Evolutionary conservation across 2,329 filamentous ascomycete species (phyloP), one percentile per base, ranked within the genome.

Genomic region (Truncatella angustata): DNA sequence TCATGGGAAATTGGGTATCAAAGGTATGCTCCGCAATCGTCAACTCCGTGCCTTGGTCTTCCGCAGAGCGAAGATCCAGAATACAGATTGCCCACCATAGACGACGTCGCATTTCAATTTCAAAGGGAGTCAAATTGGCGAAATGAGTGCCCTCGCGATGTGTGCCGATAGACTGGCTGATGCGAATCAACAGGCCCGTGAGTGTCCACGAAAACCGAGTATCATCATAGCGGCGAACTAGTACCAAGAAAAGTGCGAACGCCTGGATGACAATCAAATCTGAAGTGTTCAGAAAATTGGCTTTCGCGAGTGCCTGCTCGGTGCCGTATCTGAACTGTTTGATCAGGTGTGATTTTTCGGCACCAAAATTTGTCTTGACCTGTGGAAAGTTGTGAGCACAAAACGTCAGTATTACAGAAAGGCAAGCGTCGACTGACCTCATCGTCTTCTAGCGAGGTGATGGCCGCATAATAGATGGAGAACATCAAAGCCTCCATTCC

Each of bases 401-500:
- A 34, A 5, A 18, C 20, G 7, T 10, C 9, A n/a, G 16, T 28
- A 14, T 9, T 10, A 3, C 44, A 49, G 1, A 18, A 14, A 1
- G 18, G 24, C 55, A 6, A 49, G 30, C n/a, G n/a, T n/a, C n/a
- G n/a, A 26, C 65, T 58, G 60, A 82, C 85, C 69, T 84, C 80
- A 1, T 80, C 75, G n/a, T 82, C 75, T 30, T 82, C 80, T 50
- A 88, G 73, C 0, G 81, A 84, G 4, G 76, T 79, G 21, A 85
- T 74, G 3, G 81, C 79, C 2, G 75, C 74, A 45, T 79, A 83
- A 60, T 85, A 85, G 26, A 86, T 76, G 51, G 82, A 70, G 60
- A 88, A 88, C 60, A 87, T 75, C 10, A 90, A 67, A 1, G 84
- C 83, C 60, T 87, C 83, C 5, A 84, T 71, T 0, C 71, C 73